Conservation (phyloP, 495 filamentous ascomycete genomes). For the Penicillium bovifimosum region DNA sequence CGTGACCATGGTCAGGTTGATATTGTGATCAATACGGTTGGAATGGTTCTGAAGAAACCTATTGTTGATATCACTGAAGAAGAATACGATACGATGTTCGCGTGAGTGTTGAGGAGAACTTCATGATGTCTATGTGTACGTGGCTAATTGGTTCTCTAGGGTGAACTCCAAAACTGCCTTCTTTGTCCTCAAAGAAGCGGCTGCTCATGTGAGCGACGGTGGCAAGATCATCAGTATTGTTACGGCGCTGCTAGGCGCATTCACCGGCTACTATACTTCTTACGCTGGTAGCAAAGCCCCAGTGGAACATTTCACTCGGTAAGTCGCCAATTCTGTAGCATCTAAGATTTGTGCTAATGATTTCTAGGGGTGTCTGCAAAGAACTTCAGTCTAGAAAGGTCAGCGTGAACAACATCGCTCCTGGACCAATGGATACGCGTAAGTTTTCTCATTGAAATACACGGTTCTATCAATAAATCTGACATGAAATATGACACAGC, state of each 20-base stretch:
- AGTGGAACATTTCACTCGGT: constrained; percentile 36
- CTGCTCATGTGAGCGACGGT: constrained; percentile 26
- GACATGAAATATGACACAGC: too few relatives aligned
- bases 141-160: too few relatives aligned
- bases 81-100: constrained; percentile 44
- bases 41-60: constrained; percentile 41
- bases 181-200: constrained; percentile 32
- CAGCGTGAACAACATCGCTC: constrained; percentile 33
- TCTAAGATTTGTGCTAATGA: too few relatives aligned
- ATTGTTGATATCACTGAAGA: constrained; percentile 45
- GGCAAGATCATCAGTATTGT: constrained; percentile 35
- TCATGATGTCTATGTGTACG: too few relatives aligned
- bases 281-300: constrained; percentile 36
- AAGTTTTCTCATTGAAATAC: too few relatives aligned
- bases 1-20: constrained; percentile 41
- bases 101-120: constrained; percentile 28
- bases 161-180: constrained; percentile 35
- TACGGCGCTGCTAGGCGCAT: constrained; percentile 32
- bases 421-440: constrained; percentile 39
- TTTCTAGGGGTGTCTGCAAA: constrained; percentile 31
- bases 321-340: too few relatives aligned
- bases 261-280: constrained; percentile 35
- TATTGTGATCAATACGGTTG: constrained; percentile 51
- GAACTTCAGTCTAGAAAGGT: constrained; percentile 28
- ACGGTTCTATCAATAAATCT: too few relatives aligned